Conservation (phyloP, 306 rosid genomes). For the Psophocarpus tetragonolobus region DNA sequence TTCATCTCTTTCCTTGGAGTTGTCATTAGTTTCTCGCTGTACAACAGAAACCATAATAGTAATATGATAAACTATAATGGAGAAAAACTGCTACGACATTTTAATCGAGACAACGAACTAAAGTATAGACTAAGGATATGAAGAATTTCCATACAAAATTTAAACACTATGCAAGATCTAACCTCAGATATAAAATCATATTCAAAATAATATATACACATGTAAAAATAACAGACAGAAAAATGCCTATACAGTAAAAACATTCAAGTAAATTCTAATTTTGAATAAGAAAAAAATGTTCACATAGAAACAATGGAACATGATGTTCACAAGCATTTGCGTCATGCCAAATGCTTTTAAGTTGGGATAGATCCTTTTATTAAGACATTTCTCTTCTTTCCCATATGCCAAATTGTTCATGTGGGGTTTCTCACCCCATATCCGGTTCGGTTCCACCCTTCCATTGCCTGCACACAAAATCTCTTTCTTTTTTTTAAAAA, state of each 20-base stretch:
- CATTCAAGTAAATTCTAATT: neutral
- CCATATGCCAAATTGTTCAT: no score
- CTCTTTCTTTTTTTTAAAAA: no score
- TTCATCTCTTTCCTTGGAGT: constrained; percentile 79
- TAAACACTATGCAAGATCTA: neutral
- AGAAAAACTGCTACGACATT: neutral
- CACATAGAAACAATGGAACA: no score
- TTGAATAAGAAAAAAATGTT: no score
- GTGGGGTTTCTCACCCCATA: no score
- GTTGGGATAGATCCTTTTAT: no score
- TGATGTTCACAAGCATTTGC: no score
- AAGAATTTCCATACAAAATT: neutral
- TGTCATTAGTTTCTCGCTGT: constrained; percentile 87
- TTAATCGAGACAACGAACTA: neutral
- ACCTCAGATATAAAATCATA: neutral
- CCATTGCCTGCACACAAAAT: no score
- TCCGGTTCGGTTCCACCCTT: no score
- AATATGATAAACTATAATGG: constrained; percentile 17
- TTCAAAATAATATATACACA: neutral
- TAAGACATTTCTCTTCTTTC: no score
- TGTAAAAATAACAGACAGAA: neutral
- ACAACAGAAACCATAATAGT: neutral
- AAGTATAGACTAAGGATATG: constrained; percentile 23
- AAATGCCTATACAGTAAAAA: neutral
- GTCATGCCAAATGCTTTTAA: no score